Conservation (phyloP, 345 rosid species). For the Eucalyptus sp. region DNA sequence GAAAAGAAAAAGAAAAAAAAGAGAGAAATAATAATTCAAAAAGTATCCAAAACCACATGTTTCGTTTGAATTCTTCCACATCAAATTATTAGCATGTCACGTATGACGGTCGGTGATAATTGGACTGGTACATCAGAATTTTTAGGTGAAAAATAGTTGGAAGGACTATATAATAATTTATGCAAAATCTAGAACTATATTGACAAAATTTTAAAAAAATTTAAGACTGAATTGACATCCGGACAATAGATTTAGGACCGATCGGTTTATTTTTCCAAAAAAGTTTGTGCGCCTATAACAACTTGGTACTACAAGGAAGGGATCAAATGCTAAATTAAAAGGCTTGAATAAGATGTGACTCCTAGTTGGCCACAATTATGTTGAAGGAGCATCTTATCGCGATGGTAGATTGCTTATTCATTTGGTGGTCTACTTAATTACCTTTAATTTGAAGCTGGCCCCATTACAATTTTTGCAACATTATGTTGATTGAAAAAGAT, state of each 20-base stretch:
- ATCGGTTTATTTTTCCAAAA: background rate
- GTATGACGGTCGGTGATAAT: accelerated
- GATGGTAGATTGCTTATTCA: background rate
- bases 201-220: background rate
- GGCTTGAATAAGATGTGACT: no score
- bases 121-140: accelerated
- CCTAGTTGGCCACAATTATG: no score
- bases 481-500: background rate
- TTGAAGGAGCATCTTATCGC: background rate
- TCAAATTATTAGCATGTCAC: background rate
- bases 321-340: no score
- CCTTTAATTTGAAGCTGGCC: background rate
- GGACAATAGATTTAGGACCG: accelerated
- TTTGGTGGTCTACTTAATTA: background rate
- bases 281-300: background rate
- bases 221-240: accelerated
- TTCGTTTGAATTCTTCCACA: background rate
- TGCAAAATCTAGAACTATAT: background rate
- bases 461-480: background rate
- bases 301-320: background rate
- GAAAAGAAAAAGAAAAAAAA: no score
- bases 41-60: no score
- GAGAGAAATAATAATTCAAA: no score
- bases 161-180: background rate
- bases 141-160: background rate